phyloP scores from a whole-genome alignment of 768 basidiomycete species.

The Terana coerulea region DNA sequence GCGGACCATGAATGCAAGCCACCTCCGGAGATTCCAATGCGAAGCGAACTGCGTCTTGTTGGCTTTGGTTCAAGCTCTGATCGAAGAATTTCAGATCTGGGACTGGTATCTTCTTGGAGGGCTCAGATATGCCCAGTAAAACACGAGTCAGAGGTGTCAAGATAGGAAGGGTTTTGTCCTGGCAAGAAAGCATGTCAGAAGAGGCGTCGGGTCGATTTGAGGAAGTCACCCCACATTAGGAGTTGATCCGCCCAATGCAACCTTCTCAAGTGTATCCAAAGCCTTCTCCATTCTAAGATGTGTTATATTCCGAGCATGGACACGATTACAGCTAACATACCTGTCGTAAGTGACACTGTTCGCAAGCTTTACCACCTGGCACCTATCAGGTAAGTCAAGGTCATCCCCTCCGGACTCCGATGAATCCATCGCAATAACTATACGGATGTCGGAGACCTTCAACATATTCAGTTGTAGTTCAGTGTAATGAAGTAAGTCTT shows the following conservation, averaged over 20 bases:
- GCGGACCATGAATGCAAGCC: conserved; percentile 96
- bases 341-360: conserved; percentile 92
- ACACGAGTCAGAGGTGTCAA: conserved; percentile 57
- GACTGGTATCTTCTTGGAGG: conserved; percentile 36
- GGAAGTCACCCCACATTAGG: conserved; percentile 8
- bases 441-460: conserved; percentile 76
- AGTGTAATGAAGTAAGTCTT: not conserved
- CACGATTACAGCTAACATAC: conserved; percentile 28
- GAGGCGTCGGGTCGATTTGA: not conserved
- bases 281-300: conserved; percentile 78
- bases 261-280: conserved; percentile 58
- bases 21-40: conserved; percentile 79
- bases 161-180: conserved; percentile 40
- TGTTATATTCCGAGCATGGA: too few relatives aligned
- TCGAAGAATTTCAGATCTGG: conserved; percentile 66
- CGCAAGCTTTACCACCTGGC: conserved; percentile 82
- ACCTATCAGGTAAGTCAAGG: conserved; percentile 79
- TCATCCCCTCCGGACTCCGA: conserved; percentile 58
- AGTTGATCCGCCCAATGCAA: conserved; percentile 24
- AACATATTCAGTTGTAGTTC: not conserved
- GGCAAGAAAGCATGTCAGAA: not conserved
- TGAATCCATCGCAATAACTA: conserved; percentile 75
- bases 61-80: conserved; percentile 72
- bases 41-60: conserved; percentile 79
- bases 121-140: conserved; percentile 61